phyloP scores from a whole-genome alignment of 129 eudicot genomes.

The Cynara cardunculus region DNA sequence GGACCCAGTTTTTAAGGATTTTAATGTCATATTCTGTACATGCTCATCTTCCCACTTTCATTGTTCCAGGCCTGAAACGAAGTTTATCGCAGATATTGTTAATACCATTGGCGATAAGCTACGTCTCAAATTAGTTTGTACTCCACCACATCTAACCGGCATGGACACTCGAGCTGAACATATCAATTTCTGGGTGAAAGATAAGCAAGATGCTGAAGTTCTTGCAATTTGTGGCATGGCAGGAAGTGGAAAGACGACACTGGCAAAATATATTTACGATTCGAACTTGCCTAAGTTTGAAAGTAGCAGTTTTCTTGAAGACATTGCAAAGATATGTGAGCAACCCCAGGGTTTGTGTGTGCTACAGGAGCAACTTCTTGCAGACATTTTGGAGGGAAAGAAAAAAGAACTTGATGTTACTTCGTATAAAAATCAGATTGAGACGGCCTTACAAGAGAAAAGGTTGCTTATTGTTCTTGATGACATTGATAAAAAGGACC shows the following conservation, averaged over 20 bases:
- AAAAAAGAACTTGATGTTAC: constrained; percentile 23
- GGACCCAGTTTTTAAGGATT: background rate
- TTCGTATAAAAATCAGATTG: constrained; percentile 22
- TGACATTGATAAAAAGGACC: constrained; percentile 37
- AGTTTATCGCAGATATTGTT: constrained; percentile 32
- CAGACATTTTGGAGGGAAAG: constrained; percentile 25
- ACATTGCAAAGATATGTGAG: constrained; percentile 21
- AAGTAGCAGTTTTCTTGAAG: constrained; percentile 29
- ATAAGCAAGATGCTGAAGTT: constrained; percentile 21
- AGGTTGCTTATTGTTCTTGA: constrained; percentile 43
- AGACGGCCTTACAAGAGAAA: constrained; percentile 17
- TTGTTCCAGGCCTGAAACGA: constrained; percentile 30
- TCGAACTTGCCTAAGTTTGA: constrained; percentile 25
- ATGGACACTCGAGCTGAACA: constrained; percentile 23
- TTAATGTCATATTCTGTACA: background rate
- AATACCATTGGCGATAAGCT: constrained; percentile 28
- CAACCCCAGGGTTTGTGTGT: constrained; percentile 19
- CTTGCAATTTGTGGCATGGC: constrained; percentile 35
- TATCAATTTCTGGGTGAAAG: constrained; percentile 29
- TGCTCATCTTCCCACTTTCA: background rate
- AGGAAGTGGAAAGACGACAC: constrained; percentile 48
- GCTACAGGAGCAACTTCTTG: constrained; percentile 37
- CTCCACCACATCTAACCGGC: constrained; percentile 34
- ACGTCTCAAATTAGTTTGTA: constrained; percentile 27
- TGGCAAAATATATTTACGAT: constrained; percentile 19